Evolutionary conservation across 2,329 filamentous ascomycete species (phyloP), one percentile per base, ranked within the genome.

Genomic region (Aspergillus pseudoterreus): DNA sequence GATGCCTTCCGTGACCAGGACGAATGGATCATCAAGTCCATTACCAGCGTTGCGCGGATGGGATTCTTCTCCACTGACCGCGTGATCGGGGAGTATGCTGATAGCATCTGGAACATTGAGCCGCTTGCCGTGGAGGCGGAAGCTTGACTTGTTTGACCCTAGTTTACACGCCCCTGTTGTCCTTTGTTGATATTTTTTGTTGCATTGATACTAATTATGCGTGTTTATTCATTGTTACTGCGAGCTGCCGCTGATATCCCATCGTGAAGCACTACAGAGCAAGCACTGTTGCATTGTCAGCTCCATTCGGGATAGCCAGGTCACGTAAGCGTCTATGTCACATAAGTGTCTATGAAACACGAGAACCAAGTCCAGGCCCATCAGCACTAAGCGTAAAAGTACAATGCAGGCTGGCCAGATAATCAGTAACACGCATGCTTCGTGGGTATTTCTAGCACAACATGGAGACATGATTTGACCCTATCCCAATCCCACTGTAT

Each of bases 51-150:
- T 15, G 82, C 90, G 6, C 81, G 92, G 38, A 99, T 99, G 94
- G 94, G 92, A 35, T 97, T 97, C 82, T 97, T 97, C 78, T 92
- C 85, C 61, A 92, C 88, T 57, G 92, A 97, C 71, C 83, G 92
- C 36, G 96, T 92, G 75, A 96, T 97, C 71, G 90, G 92, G 64
- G 92, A 96, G 79, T 99, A 99, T 74, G 94, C 94, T 0, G 92
- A 99, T 71, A 85, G 81, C 57, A 96, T 99, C 70, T 99, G 94
- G 94, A 97, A 97, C 67, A 79, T 96, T 36, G 92, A 97, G 78
- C 92, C 92, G 24, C 71, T 94, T 49, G 72, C 73, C 32, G 75
- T 78, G 19, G 70, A 72, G 59, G 66, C 73, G 21, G 70, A 72
- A 59, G 66, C 73, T 27, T 21, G 27, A 24, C n/a, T 24, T 11